Conservation (phyloP, 2,329 filamentous ascomycete species). For the Teratosphaeria destructans region DNA sequence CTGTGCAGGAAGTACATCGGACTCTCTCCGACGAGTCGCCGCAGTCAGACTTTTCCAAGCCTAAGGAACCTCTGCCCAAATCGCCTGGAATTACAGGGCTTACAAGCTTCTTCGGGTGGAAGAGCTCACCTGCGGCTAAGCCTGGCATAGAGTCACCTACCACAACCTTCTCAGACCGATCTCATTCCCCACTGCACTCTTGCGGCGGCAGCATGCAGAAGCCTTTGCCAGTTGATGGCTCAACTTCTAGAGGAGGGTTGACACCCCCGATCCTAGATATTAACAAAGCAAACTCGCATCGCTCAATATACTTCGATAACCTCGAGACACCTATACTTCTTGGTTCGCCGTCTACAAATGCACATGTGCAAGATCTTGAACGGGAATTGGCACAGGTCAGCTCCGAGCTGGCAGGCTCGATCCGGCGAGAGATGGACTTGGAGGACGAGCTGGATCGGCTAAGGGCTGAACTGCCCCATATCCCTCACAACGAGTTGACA, state of each 20-base stretch:
- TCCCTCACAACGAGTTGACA: conserved; percentile 36
- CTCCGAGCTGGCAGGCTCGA: conserved; percentile 82
- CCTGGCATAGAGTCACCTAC: conserved; percentile 43
- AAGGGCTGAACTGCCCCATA: conserved; percentile 61
- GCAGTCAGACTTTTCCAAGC: conserved; percentile 9
- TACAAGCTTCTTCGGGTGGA: conserved; percentile 59
- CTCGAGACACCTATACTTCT: conserved; percentile 35
- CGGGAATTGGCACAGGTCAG: conserved; percentile 90
- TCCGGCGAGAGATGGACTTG: conserved; percentile 88
- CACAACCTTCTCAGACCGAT: conserved; percentile 52
- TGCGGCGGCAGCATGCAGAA: conserved; percentile 30
- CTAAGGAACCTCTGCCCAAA: conserved; percentile 27
- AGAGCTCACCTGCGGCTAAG: conserved; percentile 40
- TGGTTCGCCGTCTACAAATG: conserved; percentile 32
- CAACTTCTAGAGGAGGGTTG: conserved; percentile 17
- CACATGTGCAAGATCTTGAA: conserved; percentile 73
- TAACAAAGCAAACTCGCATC: conserved; percentile 38
- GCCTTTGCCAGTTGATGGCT: conserved; percentile 23
- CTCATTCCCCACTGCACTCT: conserved; percentile 47
- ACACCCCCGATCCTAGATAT: conserved; percentile 42
- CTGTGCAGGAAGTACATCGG: conserved; percentile 16
- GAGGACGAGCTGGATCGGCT: conserved; percentile 86
- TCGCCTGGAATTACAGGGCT: conserved; percentile 32
- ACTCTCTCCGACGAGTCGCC: conserved; percentile 25
- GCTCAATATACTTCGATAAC: conserved; percentile 35